A percentile compares a stretch with the other conserved stretches of the same genome.
These are phyloP conservation scores for Penicillium sp. DNA, from an alignment of 2,329 filamentous ascomycete species.

Conservation along the genomic window DNA sequence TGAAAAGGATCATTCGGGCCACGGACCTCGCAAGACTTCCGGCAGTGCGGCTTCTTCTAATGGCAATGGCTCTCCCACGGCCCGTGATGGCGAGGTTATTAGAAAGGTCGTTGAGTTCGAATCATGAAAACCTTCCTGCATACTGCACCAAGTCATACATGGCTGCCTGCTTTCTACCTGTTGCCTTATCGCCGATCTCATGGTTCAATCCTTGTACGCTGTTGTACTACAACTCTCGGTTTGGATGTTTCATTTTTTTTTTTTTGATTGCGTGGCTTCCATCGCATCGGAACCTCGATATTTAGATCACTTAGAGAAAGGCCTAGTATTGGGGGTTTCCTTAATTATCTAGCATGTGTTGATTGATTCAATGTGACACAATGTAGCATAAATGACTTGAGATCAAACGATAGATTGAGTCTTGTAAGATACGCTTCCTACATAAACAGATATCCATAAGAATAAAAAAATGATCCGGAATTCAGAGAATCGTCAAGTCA, in stretches of 20 bases:
- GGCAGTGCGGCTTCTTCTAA: conserved; percentile 4
- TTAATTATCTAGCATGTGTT: neutral
- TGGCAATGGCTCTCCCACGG: conserved; percentile 8
- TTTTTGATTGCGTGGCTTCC: neutral
- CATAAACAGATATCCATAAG: neutral
- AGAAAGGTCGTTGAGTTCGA: conserved; percentile 44
- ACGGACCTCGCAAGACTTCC: conserved; percentile 6
- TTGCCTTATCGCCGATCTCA: neutral
- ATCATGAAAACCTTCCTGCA: conserved; percentile 21
- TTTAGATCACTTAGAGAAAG: conserved; percentile 1
- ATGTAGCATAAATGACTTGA: neutral
- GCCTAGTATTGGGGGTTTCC: neutral
- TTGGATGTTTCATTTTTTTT: conserved; percentile 3
- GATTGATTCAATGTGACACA: neutral
- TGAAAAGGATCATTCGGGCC: conserved; percentile 21
- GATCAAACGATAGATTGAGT: neutral
- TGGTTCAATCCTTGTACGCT: neutral
- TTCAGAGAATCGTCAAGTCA: conserved; percentile 19
- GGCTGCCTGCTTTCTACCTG: neutral
- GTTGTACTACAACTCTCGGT: conserved; percentile 9
- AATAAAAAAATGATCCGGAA: conserved; percentile 2
- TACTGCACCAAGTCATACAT: conserved; percentile 5
- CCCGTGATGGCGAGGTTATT: conserved; percentile 29
- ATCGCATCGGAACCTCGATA: neutral
- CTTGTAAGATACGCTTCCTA: neutral